Evolutionary conservation across 164 flowering plant genomes (phyloP).

Genomic region (Umbellularia californica): DNA sequence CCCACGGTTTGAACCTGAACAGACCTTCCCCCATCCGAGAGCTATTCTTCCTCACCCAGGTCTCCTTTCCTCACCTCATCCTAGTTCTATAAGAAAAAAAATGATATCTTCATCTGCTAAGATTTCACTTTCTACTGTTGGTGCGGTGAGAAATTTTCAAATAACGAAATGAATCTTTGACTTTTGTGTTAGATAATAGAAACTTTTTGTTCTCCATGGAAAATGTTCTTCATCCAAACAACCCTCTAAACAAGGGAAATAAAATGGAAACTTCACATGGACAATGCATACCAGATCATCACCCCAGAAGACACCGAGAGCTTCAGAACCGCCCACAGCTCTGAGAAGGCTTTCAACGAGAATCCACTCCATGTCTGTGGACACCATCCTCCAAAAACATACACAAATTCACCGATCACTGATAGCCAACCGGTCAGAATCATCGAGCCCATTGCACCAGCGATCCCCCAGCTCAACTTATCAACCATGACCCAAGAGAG

Average conservation of each 20-base stretch:
- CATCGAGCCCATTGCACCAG: conserved; percentile 43
- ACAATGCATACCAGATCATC: conserved; percentile 50
- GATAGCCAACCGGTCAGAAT: conserved; percentile 39
- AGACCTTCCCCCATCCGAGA: too few relatives aligned
- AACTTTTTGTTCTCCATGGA: too few relatives aligned
- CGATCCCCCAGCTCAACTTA: conserved; percentile 26
- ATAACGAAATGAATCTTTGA: not conserved
- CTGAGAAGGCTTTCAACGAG: conserved; percentile 40
- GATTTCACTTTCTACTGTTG: too few relatives aligned
- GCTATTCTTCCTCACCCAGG: too few relatives aligned
- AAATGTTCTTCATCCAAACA: too few relatives aligned
- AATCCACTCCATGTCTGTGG: conserved; percentile 57
- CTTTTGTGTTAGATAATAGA: not conserved
- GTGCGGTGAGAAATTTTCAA: too few relatives aligned
- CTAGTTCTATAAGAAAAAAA: too few relatives aligned
- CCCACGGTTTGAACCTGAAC: accelerated
- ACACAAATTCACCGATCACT: conserved; percentile 34
- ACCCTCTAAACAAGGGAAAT: too few relatives aligned
- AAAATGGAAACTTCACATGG: not conserved
- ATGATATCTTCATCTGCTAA: too few relatives aligned
- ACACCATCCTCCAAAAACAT: conserved; percentile 38
- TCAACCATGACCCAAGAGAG: conserved; percentile 46
- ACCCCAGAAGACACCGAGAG: conserved; percentile 63
- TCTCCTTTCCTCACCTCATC: too few relatives aligned
- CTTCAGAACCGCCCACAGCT: conserved; percentile 49